phyloP scores from a whole-genome alignment of 495 filamentous ascomycete genomes.

The Lophiostoma macrostomum region DNA sequence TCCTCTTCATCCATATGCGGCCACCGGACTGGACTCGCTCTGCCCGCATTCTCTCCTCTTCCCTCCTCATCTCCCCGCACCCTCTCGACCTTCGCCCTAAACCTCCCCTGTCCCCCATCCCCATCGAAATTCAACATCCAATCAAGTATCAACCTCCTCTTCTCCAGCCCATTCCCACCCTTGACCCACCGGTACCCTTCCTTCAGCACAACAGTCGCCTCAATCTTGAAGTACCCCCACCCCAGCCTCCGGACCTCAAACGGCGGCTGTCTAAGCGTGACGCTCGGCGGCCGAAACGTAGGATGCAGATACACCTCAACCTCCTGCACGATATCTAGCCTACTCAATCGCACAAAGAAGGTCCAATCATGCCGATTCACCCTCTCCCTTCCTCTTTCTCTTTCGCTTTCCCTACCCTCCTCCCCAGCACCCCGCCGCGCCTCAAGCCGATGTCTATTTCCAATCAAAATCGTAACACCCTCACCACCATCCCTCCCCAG shows the following conservation, averaged over 20 bases:
- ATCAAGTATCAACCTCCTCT: conserved; percentile 19
- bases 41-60: not conserved
- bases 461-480: conserved; percentile 33
- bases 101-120: conserved; percentile 26
- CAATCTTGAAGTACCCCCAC: conserved; percentile 35
- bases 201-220: conserved; percentile 22
- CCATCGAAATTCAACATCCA: conserved; percentile 34
- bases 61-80: not conserved
- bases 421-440: too few species aligned
- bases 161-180: conserved; percentile 15
- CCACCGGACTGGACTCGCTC: not conserved
- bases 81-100: conserved; percentile 31
- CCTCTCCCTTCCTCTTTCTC: not conserved
- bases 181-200: conserved; percentile 30
- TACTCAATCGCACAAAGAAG: conserved; percentile 31
- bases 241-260: conserved; percentile 31
- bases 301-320: conserved; percentile 34
- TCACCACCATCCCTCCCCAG: conserved; percentile 4
- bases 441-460: conserved; percentile 30
- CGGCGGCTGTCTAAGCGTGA: conserved; percentile 26
- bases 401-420: too few species aligned
- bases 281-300: conserved; percentile 26
- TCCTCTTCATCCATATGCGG: conserved; percentile 2
- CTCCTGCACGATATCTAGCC: conserved; percentile 32
- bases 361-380: conserved; percentile 35